Base-by-base conservation (phyloP, 2,329 filamentous ascomycete species). In the Penicillium brevicompactum region DNA sequence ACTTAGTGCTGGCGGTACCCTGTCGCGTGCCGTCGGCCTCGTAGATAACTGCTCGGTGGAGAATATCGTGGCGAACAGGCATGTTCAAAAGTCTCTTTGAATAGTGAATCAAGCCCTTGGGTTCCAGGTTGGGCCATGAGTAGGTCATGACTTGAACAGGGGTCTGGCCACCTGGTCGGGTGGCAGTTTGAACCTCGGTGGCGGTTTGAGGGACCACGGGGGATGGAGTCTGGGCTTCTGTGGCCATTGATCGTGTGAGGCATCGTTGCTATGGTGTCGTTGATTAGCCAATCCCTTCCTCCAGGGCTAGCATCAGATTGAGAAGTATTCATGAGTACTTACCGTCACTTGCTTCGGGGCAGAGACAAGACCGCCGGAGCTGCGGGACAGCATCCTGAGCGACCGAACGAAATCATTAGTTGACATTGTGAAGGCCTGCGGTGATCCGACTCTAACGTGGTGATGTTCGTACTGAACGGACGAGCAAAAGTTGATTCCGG, bases 41-140 rank as follows among this genome's bases (percentile, higher is more conserved):
- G 81, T 89, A 97, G 65, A 96, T 79, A 55, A 99, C 86, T 55
- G 94, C 94, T 61, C 91, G 86, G 78, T 99, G 93, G 51, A 99
- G 87, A 62, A 99, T 86, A 74, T 99, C 94, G 72, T 89, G 87
- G 56, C 94, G 89, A 45, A 96, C 83, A 2, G 94, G 94, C 32
- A 97, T 85, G 70, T 90, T 80, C 43, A 99, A 88, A 75, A 97
- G 91, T 68, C 90, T 89, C 57, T 86, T 80, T 40, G 89, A 87
- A 80, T 92, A 97, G 67, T 85, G 77, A 70, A 90, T 85, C 73
- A 95, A 88, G 48, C 85, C 81, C 46, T 86, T 80, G 22, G 94
- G 94, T 75, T 97, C 92, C 76, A 97, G 86, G 10, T 87, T 85
- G 34, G 94, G 94, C 79, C 97, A 99, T 71, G 82, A 81, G 84